A percentile compares a stretch with the other conserved stretches of the same genome.
phyloP scores from a whole-genome alignment of 768 basidiomycete species.

The Kwoniella dendrophila region DNA sequence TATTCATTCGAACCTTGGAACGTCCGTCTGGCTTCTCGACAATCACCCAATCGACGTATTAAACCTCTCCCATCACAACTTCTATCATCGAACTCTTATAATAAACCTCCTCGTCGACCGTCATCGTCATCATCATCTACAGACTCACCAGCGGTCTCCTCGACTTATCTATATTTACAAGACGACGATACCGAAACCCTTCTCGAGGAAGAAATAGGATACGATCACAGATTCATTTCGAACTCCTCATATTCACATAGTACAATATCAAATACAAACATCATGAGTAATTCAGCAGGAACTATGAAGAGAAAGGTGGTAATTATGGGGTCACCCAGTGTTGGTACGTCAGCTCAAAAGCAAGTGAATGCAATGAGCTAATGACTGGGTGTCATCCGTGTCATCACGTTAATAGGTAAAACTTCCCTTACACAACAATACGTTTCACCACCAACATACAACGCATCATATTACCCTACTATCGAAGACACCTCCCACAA shows the following conservation, averaged over 20 bases:
- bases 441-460: constrained; percentile 81
- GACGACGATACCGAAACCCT: constrained; percentile 18
- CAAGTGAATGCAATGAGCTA: neutral
- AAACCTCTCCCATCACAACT: neutral
- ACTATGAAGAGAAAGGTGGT: constrained; percentile 54
- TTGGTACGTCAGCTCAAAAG: constrained; percentile 45
- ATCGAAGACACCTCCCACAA: constrained; percentile 88
- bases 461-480: constrained; percentile 92
- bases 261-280: neutral
- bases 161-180: neutral
- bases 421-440: constrained; percentile 90
- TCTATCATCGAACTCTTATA: constrained; percentile 1
- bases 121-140: neutral
- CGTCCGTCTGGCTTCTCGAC: constrained; percentile 8
- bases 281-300: constrained; percentile 15
- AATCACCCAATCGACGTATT: constrained; percentile 6
- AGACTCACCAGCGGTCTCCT: constrained; percentile 7
- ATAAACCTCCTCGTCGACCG: neutral
- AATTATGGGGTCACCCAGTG: constrained; percentile 55
- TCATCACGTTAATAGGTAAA: no score
- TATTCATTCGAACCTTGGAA: constrained; percentile 20
- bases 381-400: constrained; percentile 6
- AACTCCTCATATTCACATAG: constrained; percentile 8
- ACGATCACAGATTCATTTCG: neutral
- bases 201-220: constrained; percentile 1